A percentile compares a stretch with the other conserved stretches of the same genome.
Conservation (phyloP, 805 yeast species). For the Metschnikowia dekortorum region DNA sequence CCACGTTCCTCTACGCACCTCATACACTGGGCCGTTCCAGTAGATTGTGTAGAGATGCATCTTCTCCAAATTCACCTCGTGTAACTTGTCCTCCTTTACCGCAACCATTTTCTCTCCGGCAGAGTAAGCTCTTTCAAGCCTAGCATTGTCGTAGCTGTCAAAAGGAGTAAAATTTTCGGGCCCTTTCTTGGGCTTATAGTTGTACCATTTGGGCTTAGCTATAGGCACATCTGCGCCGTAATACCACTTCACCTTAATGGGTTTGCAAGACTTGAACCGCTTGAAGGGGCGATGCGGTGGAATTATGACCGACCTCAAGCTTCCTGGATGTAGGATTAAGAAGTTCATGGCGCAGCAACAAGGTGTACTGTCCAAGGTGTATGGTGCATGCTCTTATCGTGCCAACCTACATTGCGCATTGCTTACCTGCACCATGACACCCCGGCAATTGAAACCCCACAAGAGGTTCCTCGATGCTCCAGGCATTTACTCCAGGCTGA, state of each 20-base stretch:
- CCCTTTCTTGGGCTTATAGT: constrained; percentile 45
- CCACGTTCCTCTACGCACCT: constrained; percentile 85
- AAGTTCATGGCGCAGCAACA: background rate
- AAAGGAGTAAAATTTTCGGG: constrained; percentile 68
- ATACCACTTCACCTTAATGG: constrained; percentile 54
- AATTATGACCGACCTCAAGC: background rate
- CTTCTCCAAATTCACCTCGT: constrained; percentile 59
- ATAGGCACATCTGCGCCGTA: constrained; percentile 78
- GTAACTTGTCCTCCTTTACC: constrained; percentile 79
- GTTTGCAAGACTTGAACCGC: constrained; percentile 5
- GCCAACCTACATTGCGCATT: background rate
- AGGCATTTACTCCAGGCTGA: background rate
- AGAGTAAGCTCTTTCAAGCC: constrained; percentile 51
- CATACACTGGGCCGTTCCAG: constrained; percentile 87
- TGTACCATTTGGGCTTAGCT: constrained; percentile 58
- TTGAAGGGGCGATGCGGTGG: background rate
- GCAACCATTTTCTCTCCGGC: constrained; percentile 30
- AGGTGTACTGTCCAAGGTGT: background rate
- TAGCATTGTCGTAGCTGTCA: constrained; percentile 53
- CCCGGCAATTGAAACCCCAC: background rate
- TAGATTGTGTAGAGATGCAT: constrained; percentile 63
- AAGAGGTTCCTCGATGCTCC: background rate
- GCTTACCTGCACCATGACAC: background rate
- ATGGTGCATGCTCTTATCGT: background rate
- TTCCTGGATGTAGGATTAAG: background rate